Evolutionary conservation across 192 early-diverging fungal genomes (phyloP).

Genomic region (Chytriomyces sp.): DNA sequence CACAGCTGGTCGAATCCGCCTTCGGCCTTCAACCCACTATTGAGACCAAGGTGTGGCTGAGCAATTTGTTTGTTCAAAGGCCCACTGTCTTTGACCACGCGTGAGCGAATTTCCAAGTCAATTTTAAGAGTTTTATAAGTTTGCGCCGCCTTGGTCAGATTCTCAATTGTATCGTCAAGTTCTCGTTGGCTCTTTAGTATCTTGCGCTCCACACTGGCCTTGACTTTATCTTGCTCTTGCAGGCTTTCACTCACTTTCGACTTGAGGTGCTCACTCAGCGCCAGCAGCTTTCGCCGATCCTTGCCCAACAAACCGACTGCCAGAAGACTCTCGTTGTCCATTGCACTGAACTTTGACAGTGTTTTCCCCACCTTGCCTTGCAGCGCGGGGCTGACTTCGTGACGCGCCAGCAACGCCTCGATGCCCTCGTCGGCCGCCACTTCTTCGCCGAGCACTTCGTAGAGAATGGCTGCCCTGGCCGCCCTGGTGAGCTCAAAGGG

Average conservation of each 20-base stretch:
- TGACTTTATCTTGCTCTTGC: conserved; percentile 49
- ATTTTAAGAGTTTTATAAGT: background rate
- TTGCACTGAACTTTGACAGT: conserved; percentile 36
- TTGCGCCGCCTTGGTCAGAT: conserved; percentile 11
- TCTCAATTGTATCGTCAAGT: conserved; percentile 10
- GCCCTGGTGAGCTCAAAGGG: conserved; percentile 34
- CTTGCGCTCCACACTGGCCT: conserved; percentile 49
- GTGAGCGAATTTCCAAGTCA: background rate
- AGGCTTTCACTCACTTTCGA: conserved; percentile 53
- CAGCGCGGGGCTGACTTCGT: conserved; percentile 41
- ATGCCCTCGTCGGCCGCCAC: conserved; percentile 36
- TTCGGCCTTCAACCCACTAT: background rate
- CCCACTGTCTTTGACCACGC: background rate
- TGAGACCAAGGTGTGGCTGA: background rate
- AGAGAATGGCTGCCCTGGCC: conserved; percentile 36
- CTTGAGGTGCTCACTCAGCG: conserved; percentile 48
- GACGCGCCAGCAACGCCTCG: conserved; percentile 38
- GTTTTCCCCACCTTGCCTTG: conserved; percentile 40
- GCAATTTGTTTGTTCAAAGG: background rate
- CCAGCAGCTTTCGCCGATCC: conserved; percentile 49
- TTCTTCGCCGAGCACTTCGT: conserved; percentile 47
- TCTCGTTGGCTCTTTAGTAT: conserved; percentile 46
- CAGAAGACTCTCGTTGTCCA: conserved; percentile 39
- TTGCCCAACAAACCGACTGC: conserved; percentile 33
- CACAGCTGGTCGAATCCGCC: background rate